phyloP scores from a whole-genome alignment of 257 asterid species.

The Solanum lycopersicoides region DNA sequence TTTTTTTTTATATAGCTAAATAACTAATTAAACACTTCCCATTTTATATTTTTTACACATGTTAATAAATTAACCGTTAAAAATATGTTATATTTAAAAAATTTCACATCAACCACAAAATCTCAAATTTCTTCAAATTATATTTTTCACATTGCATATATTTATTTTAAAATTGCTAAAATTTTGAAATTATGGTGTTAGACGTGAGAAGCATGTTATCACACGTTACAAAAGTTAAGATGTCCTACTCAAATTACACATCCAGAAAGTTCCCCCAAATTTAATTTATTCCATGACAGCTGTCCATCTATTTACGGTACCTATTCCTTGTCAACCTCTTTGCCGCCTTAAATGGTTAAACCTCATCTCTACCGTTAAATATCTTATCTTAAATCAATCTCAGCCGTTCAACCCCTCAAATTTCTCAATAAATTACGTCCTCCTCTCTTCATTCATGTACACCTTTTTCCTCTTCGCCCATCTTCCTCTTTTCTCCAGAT shows the following conservation, averaged over 20 bases:
- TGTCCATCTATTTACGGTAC: slow-evolving; percentile 17
- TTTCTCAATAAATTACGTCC: slow-evolving; percentile 7
- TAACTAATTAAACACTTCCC: too few species aligned
- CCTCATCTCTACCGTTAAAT: slow-evolving; percentile 19
- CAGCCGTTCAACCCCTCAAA: slow-evolving; percentile 32
- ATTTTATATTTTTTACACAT: too few species aligned
- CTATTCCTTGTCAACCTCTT: background rate
- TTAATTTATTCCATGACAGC: slow-evolving; percentile 15
- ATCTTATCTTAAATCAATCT: background rate
- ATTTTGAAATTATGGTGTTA: background rate
- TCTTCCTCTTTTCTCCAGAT: background rate
- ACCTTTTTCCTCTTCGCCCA: background rate
- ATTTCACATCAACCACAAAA: too few species aligned
- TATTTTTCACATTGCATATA: background rate
- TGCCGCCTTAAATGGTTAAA: slow-evolving; percentile 4
- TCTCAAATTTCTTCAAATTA: too few species aligned
- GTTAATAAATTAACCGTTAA: too few species aligned
- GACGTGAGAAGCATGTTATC: slow-evolving; percentile 7
- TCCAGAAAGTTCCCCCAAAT: background rate
- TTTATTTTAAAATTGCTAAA: background rate
- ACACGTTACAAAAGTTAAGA: slow-evolving; percentile 8
- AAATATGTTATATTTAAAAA: too few species aligned
- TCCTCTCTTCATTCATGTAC: too few species aligned
- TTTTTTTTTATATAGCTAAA: too few species aligned
- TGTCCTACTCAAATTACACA: background rate